A percentile compares a stretch with the other conserved stretches of the same genome.
Evolutionary conservation across 1,139 yeast genomes (phyloP).

Genomic region (Sugiyamaella novakii): DNA sequence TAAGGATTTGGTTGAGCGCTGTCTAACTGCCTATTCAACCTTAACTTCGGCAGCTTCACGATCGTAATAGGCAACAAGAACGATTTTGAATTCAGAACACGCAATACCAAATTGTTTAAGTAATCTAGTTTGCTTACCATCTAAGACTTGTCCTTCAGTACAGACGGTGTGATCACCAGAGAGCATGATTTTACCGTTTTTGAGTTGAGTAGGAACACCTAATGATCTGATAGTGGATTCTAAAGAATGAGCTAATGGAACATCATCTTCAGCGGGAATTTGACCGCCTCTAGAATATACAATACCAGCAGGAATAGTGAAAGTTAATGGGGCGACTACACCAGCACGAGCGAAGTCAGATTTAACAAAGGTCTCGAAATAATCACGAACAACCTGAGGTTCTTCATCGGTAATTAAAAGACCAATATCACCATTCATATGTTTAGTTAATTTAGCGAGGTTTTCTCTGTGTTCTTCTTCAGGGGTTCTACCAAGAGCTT

Average conservation of each 20-base stretch:
- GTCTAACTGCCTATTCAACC: no score
- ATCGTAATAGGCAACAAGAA: conserved; percentile 69
- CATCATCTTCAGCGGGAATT: conserved; percentile 85
- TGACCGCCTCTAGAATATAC: conserved; percentile 96
- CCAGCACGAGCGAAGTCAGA: conserved; percentile 91
- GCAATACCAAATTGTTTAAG: conserved; percentile 96
- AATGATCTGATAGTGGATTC: conserved; percentile 89
- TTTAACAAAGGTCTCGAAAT: conserved; percentile 75
- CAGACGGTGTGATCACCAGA: conserved; percentile 81
- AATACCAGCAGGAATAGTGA: conserved; percentile 84
- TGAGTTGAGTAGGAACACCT: conserved; percentile 89
- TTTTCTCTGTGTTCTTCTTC: conserved; percentile 91
- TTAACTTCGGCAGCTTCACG: conserved; percentile 16
- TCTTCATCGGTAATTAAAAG: conserved; percentile 84
- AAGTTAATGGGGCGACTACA: conserved; percentile 76
- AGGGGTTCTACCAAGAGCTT: conserved; percentile 83
- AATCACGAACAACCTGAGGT: conserved; percentile 79
- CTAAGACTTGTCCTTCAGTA: conserved; percentile 73
- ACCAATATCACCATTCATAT: conserved; percentile 75
- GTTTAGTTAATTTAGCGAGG: conserved; percentile 64
- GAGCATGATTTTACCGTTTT: conserved; percentile 80
- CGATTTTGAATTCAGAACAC: conserved; percentile 84
- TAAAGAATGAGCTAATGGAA: conserved; percentile 93
- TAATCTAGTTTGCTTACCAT: conserved; percentile 88
- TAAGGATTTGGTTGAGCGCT: no score